Base-by-base conservation (phyloP, 2,329 filamentous ascomycete genomes). In the Paecilomyces dactylethromorphus region DNA sequence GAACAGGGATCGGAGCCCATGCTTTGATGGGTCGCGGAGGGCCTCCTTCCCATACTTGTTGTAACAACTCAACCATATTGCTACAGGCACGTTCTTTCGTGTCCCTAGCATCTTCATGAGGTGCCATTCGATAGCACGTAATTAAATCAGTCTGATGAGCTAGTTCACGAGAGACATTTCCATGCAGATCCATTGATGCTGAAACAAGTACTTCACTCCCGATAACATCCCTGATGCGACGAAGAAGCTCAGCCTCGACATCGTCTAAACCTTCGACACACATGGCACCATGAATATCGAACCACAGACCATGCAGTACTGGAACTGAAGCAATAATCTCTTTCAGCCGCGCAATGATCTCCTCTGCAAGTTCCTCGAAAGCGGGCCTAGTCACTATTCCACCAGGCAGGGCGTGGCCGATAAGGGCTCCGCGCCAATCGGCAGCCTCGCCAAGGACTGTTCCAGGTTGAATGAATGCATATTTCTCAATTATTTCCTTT, bases 281-380 rank as follows among this genome's bases (percentile, higher is more conserved):
- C 81, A 84, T 83, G 3, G 81, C 81, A 13, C 81, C 81, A 62
- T 84, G 81, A 31, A 84, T 83, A 60, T 83, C 81, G 58, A 81
- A 81, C 81, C 81, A 84, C 7, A 84, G 65, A 1, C 81, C 81
- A 56, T 83, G 76, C 1, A 83, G 58, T 0, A 63, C 62, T 8
- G 64, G 60, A 21, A 66, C 65, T 0, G 66, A 63, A 0, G 71
- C 68, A 8, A 60, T 26, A n/a, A 82, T 77, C 0, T 64, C 64
- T 0, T 56, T 39, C 13, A 83, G 71, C 0, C 78, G 74, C 1
- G 63, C 53, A 0, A 78, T 52, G 1, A 81, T 78, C 58, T 81
- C 79, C 0, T 22, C 63, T 0, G 75, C 71, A 5, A 83, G 72
- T 12, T 70, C 64, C 58, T 82, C 79, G 60, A 81, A 83, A 0